These are phyloP conservation scores for Solanum virginianum DNA, from an alignment of 257 asterid species.

Conservation along the genomic window DNA sequence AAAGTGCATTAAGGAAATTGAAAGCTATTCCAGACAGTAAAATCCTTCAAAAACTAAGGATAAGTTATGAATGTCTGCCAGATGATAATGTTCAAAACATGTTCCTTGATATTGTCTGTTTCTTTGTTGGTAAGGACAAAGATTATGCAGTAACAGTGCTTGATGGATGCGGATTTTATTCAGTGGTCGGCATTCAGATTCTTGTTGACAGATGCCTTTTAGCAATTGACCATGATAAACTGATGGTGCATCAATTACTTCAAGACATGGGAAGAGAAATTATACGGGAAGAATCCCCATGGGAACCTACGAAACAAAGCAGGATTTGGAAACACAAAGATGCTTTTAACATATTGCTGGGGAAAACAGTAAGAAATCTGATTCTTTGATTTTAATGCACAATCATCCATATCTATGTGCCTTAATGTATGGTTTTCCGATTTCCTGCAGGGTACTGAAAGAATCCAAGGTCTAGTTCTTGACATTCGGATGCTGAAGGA, in stretches of 20 bases:
- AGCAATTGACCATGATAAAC: neutral
- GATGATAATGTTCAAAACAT: neutral
- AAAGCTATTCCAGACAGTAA: neutral
- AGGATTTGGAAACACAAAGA: slow-evolving; percentile 4
- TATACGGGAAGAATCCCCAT: slow-evolving; percentile 6
- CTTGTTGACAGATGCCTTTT: neutral
- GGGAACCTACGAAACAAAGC: neutral
- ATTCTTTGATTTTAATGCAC: neutral
- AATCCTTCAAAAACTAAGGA: neutral
- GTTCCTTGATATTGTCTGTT: slow-evolving; percentile 4
- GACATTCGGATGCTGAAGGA: neutral
- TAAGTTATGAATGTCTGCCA: neutral
- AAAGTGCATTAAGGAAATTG: neutral
- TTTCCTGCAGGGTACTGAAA: neutral
- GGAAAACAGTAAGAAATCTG: neutral
- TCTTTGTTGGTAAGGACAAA: neutral
- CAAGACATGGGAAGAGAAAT: slow-evolving; percentile 6
- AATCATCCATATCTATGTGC: neutral
- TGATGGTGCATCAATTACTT: slow-evolving; percentile 3
- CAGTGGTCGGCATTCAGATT: neutral
- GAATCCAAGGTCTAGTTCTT: neutral
- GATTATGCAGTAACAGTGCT: neutral
- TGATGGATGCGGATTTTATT: neutral
- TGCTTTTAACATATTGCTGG: neutral
- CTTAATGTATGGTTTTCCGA: neutral